These are phyloP conservation scores for Psilocybe mexicana DNA, from an alignment of 1,284 basidiomycete genomes.

Conservation along the genomic window DNA sequence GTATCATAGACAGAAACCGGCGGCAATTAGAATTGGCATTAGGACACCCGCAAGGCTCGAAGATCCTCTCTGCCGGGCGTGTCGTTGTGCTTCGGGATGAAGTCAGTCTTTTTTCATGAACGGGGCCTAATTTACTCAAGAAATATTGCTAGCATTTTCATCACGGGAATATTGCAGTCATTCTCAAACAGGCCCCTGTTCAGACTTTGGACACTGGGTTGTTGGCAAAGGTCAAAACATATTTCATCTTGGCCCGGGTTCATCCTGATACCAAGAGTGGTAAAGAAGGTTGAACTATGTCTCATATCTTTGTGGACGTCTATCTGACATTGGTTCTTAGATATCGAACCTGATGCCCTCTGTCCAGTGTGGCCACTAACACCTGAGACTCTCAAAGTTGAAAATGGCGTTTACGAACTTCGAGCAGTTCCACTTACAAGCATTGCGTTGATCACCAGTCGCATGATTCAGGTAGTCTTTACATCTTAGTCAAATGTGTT, in stretches of 20 bases:
- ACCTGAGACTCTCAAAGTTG: constrained; percentile 46
- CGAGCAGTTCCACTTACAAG: constrained; percentile 70
- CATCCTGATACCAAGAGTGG: constrained; percentile 59
- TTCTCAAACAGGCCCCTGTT: constrained; percentile 71
- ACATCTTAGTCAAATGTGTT: background rate
- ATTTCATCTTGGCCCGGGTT: constrained; percentile 79
- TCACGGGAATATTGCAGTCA: constrained; percentile 67
- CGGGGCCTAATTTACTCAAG: constrained; percentile 3
- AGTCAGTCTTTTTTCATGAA: constrained; percentile 45
- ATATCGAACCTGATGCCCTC: constrained; percentile 59
- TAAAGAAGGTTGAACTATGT: constrained; percentile 47
- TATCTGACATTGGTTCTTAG: constrained; percentile 35
- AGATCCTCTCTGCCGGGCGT: constrained; percentile 72
- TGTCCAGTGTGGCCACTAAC: constrained; percentile 77
- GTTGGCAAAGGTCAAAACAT: constrained; percentile 53
- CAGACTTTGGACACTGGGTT: constrained; percentile 46
- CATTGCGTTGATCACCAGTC: constrained; percentile 76
- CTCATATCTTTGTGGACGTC: background rate
- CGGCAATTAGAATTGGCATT: constrained; percentile 67
- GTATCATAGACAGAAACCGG: constrained; percentile 69
- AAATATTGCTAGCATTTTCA: constrained; percentile 69
- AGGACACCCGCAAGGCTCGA: constrained; percentile 65
- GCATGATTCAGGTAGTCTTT: constrained; percentile 65
- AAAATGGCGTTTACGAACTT: constrained; percentile 71
- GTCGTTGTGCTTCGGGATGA: constrained; percentile 84